Conservation (phyloP, 2,329 filamentous ascomycete genomes). For the Colletotrichum horii region DNA sequence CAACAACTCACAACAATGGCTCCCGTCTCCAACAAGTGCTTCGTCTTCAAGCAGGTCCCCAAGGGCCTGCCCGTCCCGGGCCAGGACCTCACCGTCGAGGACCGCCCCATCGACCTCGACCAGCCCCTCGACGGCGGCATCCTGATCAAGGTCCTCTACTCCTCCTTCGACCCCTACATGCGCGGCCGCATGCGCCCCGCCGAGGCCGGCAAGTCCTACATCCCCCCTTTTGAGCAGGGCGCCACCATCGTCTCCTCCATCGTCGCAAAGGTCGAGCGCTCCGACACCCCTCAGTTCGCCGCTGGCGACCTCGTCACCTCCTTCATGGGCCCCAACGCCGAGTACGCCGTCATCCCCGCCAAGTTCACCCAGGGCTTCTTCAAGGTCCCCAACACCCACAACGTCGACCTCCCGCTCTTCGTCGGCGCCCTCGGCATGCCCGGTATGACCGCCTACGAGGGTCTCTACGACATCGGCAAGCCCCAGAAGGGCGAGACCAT, state of each 20-base stretch:
- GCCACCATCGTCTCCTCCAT: conserved; percentile 68
- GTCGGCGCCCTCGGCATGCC: conserved; percentile 70
- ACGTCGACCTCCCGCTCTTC: conserved; percentile 71
- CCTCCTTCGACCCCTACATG: conserved; percentile 85
- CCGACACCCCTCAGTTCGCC: conserved; percentile 59
- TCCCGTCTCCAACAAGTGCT: conserved; percentile 70
- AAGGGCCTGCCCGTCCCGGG: conserved; percentile 71
- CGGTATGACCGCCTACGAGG: conserved; percentile 74
- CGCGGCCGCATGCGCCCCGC: conserved; percentile 78
- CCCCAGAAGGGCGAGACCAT: conserved; percentile 75
- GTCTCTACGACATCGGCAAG: conserved; percentile 68
- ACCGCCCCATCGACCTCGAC: conserved; percentile 69
- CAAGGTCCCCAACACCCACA: conserved; percentile 69
- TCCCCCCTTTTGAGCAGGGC: conserved; percentile 64
- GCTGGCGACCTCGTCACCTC: conserved; percentile 50
- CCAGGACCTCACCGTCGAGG: conserved; percentile 72
- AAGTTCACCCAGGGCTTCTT: conserved; percentile 15
- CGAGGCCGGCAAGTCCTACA: conserved; percentile 67
- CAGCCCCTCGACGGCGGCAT: conserved; percentile 68
- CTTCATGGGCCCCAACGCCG: conserved; percentile 62
- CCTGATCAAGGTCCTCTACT: conserved; percentile 72
- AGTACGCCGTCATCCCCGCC: conserved; percentile 57
- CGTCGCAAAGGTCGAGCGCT: conserved; percentile 75
- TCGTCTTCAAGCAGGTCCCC: conserved; percentile 77
- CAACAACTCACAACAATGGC: conserved; percentile 31